Base-by-base conservation (phyloP, 2,329 filamentous ascomycete species). In the Pseudogymnoascus sp. region DNA sequence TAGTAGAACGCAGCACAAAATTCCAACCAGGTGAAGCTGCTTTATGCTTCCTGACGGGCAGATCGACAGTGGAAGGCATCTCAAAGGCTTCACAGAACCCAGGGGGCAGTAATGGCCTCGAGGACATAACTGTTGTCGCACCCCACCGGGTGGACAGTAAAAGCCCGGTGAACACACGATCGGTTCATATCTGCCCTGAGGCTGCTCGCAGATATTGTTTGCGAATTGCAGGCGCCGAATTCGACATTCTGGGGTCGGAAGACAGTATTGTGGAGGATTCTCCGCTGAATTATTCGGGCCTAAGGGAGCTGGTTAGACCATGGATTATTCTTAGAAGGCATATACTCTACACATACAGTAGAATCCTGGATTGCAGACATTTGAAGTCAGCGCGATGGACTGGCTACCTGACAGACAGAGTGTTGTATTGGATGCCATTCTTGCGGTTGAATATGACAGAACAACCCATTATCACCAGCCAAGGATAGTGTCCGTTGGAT, bases 61-160 rank as follows among this genome's bases (percentile, higher is more conserved):
- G 3, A 69, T 65, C 30, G 80, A 80, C 0, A 78, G 79, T 2
- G 72, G 59, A 14, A 70, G 69, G 64, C 82, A 84, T 9, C 78
- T 77, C 2, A 77, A 79, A 1, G 82, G 79, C 5, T 75, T 71
- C 1, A 75, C 68, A 3, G 79, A 76, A 5, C 82, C 82, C 0
- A 76, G 75, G 30, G 80, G 80, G 64, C 82, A 84, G 65, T 80
- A 84, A 2, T 74, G 74, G 23, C 80, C 80, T 7, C 71, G 63
- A 0, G 80, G 80, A 60, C 82, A 84, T 8, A 64, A 59, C 3
- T 78, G 65, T 45, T 73, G 75, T 62, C 77, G 67, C 41, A 71
- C 76, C 8, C 78, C 78, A 2, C 69, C 68, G 5, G 65, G 69
- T 1, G 81, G 80, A 59, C 82, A 84, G 64, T 82, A 83, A 60